Conservation (phyloP, 2,329 filamentous ascomycete genomes). For the Sarocladium brachiariae region DNA sequence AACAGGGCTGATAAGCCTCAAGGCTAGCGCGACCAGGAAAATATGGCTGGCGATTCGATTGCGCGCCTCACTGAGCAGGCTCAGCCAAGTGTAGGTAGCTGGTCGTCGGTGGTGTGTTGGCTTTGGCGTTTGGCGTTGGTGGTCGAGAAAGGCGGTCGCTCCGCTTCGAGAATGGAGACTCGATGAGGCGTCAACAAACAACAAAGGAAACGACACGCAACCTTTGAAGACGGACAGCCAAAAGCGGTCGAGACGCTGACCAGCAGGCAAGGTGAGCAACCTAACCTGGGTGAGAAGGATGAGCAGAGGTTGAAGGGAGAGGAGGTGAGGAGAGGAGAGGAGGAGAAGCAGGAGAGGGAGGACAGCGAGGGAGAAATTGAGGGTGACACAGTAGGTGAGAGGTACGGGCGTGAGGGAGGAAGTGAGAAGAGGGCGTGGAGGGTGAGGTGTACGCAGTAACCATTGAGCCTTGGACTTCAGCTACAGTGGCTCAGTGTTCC, state of each 20-base stretch:
- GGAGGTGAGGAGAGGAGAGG: conserved; percentile 10
- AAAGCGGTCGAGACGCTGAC: conserved; percentile 4
- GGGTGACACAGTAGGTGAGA: background rate
- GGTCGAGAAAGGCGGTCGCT: conserved; percentile 7
- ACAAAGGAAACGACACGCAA: conserved; percentile 2
- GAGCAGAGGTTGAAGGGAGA: conserved; percentile 11
- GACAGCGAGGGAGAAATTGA: conserved; percentile 6
- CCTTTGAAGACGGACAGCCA: background rate
- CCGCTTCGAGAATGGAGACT: conserved; percentile 4
- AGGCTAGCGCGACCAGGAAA: background rate
- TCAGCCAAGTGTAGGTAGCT: background rate
- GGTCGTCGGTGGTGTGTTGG: conserved; percentile 1
- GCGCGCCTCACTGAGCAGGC: background rate
- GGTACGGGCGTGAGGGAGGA: background rate
- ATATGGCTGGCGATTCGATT: background rate
- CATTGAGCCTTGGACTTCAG: background rate
- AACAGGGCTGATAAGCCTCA: background rate
- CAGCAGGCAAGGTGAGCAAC: conserved; percentile 6
- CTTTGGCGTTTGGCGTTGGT: too few species aligned
- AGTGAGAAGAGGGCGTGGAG: background rate
- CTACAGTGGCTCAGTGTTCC: background rate
- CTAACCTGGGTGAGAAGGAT: conserved; percentile 12
- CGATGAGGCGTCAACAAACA: conserved; percentile 4
- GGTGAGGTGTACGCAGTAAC: too few species aligned
- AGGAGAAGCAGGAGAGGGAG: conserved; percentile 15